These are phyloP conservation scores for Melaleuca quinquenervia DNA, from an alignment of 345 rosid genomes.

Conservation along the genomic window DNA sequence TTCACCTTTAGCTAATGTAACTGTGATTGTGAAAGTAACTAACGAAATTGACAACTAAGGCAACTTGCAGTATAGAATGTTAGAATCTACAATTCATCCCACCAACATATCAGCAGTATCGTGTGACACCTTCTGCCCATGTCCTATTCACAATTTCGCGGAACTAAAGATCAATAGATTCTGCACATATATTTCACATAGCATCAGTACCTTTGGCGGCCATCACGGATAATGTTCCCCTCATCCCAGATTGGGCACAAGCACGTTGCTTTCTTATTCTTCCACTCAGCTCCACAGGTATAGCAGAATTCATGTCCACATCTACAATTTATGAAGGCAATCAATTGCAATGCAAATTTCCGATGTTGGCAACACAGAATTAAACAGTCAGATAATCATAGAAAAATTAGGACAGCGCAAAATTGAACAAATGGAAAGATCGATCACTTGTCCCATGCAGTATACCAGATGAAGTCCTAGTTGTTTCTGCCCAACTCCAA, in stretches of 20 bases:
- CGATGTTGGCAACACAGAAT: not conserved
- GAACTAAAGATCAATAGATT: not conserved
- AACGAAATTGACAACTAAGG: not conserved
- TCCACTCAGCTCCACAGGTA: conserved; percentile 53
- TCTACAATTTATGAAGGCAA: conserved; percentile 9
- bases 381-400: not conserved
- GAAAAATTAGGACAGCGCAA: not conserved
- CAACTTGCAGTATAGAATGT: not conserved
- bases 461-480: not conserved
- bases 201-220: not conserved
- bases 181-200: not conserved
- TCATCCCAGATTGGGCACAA: conserved; percentile 47
- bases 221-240: conserved; percentile 4
- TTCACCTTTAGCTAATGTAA: not conserved
- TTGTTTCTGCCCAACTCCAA: not conserved
- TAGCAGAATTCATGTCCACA: conserved; percentile 62
- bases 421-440: not conserved
- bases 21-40: not conserved
- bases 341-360: not conserved
- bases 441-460: not conserved
- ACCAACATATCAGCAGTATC: not conserved
- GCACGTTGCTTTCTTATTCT: conserved; percentile 40
- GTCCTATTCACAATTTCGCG: not conserved
- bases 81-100: not conserved
- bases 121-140: not conserved